Evolutionary conservation across 345 rosid species (phyloP).

Genomic region (Populus euphratica): DNA sequence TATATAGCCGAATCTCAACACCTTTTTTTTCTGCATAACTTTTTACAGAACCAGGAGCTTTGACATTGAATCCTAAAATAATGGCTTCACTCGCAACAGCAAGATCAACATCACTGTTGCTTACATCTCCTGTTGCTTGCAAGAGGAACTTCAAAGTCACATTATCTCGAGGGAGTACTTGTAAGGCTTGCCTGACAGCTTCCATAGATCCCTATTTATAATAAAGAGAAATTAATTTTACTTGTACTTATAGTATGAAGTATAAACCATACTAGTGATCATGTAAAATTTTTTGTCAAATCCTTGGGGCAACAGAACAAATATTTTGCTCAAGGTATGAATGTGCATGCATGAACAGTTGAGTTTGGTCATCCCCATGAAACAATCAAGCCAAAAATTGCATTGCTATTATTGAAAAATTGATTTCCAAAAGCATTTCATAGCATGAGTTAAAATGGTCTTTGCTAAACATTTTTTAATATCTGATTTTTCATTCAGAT

Average conservation of each 20-base stretch:
- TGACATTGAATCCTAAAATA: constrained; percentile 83
- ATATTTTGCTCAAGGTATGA: background rate
- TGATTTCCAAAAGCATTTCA: background rate
- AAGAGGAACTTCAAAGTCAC: constrained; percentile 84
- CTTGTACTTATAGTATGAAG: background rate
- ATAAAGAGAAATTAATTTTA: constrained; percentile 20
- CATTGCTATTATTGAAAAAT: background rate
- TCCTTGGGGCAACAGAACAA: background rate
- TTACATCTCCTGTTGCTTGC: constrained; percentile 89
- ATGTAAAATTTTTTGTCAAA: background rate
- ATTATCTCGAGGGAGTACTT: constrained; percentile 83
- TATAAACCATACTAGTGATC: background rate
- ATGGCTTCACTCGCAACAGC: constrained; percentile 84
- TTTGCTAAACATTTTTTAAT: background rate
- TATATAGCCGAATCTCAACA: constrained; percentile 87
- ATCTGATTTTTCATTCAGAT: background rate
- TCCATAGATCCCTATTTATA: constrained; percentile 82
- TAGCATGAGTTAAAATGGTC: background rate
- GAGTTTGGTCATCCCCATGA: background rate
- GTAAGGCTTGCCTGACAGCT: constrained; percentile 90
- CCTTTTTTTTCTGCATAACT: constrained; percentile 82
- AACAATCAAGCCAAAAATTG: background rate
- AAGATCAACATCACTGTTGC: constrained; percentile 86
- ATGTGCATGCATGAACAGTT: background rate
- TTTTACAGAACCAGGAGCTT: constrained; percentile 70